Base-by-base conservation (phyloP, 129 eudicot genomes). In the Apium graveolens region DNA sequence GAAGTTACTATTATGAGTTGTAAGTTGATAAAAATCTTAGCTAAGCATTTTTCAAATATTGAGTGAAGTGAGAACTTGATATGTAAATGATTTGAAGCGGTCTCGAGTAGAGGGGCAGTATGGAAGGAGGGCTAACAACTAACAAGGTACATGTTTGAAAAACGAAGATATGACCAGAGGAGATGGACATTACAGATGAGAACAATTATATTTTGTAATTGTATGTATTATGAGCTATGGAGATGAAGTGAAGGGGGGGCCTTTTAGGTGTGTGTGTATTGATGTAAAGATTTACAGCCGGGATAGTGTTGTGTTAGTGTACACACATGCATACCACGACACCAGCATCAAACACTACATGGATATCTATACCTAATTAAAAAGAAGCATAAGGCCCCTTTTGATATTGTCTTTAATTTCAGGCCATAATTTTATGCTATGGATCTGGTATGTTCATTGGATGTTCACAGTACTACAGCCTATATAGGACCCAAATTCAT, bases 261-360 rank as follows among this genome's bases (percentile, higher is more conserved):
- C 84, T 75, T 20, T 21, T 75, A 81, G 82, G 45, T 49, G 38
- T 82, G 44, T 5, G 27, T 82, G 45, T 5, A 74, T 16, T 26
- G 24, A 27, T 69, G 75, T 63, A 78, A 43, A 24, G 39, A 69
- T 69, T 43, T 74, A 32, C 57, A 73, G 77, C 46, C 63, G 27
- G 38, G 29, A 9, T 27, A 60, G 46, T 13, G 78, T 55, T n/a
- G n/a, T n/a, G n/a, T n/a, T n/a, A n/a, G n/a, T n/a, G n/a, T n/a
- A n/a, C n/a, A 86, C 85, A 90, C 87, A 84, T 89, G 93, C 87
- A 81, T 74, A 79, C 91, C 97, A 91, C 89, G 85, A 81, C 77
- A 60, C 88, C 74, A 82, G 83, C 91, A 87, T 34, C 75, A 11
- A 72, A 60, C 68, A 60, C 16, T 42, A 6, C 49, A 41, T 68